Evolutionary conservation across 2,329 filamentous ascomycete genomes (phyloP).

Genomic region (Colletotrichum euphorbiae): DNA sequence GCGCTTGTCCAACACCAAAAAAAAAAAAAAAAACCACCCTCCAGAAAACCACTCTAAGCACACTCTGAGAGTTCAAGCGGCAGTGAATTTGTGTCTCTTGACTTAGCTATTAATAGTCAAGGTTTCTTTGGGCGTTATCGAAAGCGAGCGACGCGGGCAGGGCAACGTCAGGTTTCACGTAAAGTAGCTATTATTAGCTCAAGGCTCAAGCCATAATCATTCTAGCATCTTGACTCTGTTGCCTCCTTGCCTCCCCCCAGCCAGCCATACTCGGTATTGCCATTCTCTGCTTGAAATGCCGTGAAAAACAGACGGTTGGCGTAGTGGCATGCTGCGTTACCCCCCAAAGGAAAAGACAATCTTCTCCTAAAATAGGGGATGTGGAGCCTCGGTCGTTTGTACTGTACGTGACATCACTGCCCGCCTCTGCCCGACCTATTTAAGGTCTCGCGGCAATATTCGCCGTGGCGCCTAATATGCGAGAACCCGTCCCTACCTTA

Average conservation of each 20-base stretch:
- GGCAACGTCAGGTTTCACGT: constrained; percentile 13
- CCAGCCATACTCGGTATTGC: background rate
- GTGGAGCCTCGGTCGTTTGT: constrained; percentile 12
- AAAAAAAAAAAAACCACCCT: too few relatives aligned
- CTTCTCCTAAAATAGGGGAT: constrained; percentile 25
- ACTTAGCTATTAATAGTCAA: constrained; percentile 29
- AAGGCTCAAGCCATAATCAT: constrained; percentile 1
- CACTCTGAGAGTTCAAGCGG: background rate
- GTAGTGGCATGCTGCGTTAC: constrained; percentile 19
- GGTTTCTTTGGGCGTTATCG: constrained; percentile 12
- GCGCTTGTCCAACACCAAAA: background rate
- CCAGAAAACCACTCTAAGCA: background rate
- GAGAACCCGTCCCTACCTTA: background rate
- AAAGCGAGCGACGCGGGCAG: background rate
- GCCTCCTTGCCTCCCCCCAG: constrained; percentile 17
- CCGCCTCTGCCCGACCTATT: constrained; percentile 6
- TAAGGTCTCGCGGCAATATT: background rate
- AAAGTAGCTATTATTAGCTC: too few relatives aligned
- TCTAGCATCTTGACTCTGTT: background rate
- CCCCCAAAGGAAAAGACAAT: background rate
- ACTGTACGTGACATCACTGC: constrained; percentile 29
- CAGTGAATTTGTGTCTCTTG: background rate
- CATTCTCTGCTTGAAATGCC: background rate
- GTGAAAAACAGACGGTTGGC: background rate
- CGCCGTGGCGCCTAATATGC: background rate